Base-by-base conservation (phyloP, 345 rosid genomes). In the Populus pruinosa region DNA sequence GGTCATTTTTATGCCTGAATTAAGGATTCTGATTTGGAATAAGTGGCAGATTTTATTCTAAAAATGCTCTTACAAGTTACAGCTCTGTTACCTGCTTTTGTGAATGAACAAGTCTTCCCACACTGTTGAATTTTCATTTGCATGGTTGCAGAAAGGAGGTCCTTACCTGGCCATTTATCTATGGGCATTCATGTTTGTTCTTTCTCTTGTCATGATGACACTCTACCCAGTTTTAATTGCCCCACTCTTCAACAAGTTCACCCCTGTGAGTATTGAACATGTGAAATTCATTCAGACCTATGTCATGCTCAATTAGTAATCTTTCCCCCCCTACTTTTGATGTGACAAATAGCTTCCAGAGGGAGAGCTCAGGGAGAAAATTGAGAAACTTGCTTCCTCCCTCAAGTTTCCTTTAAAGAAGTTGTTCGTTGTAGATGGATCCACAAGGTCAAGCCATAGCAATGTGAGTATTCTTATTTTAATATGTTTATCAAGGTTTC, bases 371-470 rank as follows among this genome's bases (percentile, higher is more conserved):
- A 83, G 92, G 77, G 70, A 66, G 78, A 92, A 91, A 84, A 96
- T 96, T 67, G 97, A 96, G 90, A 87, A 88, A 67, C 97, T 96
- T 83, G 94, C 99, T 82, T 85, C 93, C 62, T 91, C 97, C 39
- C 93, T 91, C 29, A 90, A 81, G 43, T 96, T 96, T 87, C 99
- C 99, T 79, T 80, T 94, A 67, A 96, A 90, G 87, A 96, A 96
- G 86, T 87, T 96, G 86, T 96, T 91, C 78, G 97, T 94, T 70
- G 97, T 96, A 1, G 99, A 96, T 87, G 99, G 99, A 83, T 96
- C 99, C 73, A 96, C 99, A 82, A 94, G 99, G 83, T 94, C 98
- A 83, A 94, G 97, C 89, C 99, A 96, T 79, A 94, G 99, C 93
- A 96, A 96, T 91, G 99, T 96, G 85, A 90, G 98, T 68, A 79